Evolutionary conservation across 2,329 filamentous ascomycete species (phyloP).

Genomic region (Fusarium tanahbumbuense): DNA sequence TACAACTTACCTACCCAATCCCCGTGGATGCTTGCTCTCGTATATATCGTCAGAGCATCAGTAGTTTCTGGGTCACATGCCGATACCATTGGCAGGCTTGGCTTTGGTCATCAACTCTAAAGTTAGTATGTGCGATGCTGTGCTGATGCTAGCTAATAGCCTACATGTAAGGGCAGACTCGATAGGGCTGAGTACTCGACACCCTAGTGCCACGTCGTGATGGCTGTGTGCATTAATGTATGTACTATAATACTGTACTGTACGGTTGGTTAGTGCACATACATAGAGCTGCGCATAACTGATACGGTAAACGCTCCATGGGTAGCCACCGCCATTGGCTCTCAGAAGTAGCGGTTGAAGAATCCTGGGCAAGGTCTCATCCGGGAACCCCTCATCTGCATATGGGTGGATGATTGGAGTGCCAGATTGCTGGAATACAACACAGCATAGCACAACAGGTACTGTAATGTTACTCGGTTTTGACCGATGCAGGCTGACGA

Average conservation of each 20-base stretch:
- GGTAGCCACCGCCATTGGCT: slow-evolving; percentile 33
- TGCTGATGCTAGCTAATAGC: background rate
- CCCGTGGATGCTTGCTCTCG: slow-evolving; percentile 6
- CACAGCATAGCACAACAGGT: background rate
- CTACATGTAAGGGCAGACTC: slow-evolving; percentile 23
- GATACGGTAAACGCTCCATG: slow-evolving; percentile 29
- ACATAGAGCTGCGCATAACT: slow-evolving; percentile 32
- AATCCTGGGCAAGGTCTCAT: slow-evolving; percentile 35
- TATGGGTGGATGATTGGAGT: slow-evolving; percentile 26
- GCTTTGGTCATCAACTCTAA: slow-evolving; percentile 13
- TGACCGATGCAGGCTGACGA: slow-evolving; percentile 44
- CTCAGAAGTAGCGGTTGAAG: slow-evolving; percentile 7
- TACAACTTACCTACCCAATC: slow-evolving; percentile 1
- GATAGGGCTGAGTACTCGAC: slow-evolving; percentile 45
- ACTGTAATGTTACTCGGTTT: slow-evolving; percentile 33
- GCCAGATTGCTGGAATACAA: slow-evolving; percentile 39
- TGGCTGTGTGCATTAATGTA: slow-evolving; percentile 35
- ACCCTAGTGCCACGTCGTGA: slow-evolving; percentile 42
- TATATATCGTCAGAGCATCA: background rate
- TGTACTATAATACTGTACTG: background rate
- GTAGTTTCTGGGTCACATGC: background rate
- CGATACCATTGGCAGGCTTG: slow-evolving; percentile 5
- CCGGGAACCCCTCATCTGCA: slow-evolving; percentile 39
- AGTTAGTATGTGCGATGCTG: background rate
- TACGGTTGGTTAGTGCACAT: slow-evolving; percentile 25